These are phyloP conservation scores for Canavalia gladiata DNA, from an alignment of 306 rosid genomes.

Conservation along the genomic window DNA sequence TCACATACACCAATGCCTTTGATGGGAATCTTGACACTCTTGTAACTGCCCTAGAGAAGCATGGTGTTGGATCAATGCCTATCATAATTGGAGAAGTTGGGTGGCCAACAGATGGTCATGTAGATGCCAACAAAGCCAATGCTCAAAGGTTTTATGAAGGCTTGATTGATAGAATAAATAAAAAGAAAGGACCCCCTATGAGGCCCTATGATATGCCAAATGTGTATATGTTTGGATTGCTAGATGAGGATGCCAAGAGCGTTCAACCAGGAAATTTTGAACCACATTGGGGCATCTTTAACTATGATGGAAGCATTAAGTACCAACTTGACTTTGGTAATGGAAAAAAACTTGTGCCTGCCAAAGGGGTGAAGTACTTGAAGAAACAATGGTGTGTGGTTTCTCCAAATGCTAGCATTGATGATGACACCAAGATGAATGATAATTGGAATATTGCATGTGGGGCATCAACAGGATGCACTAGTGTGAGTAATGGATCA, in stretches of 20 bases:
- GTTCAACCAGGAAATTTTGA: constrained; percentile 69
- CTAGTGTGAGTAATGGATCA: constrained; percentile 43
- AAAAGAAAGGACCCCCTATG: constrained; percentile 65
- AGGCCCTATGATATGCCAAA: constrained; percentile 54
- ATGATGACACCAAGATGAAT: constrained; percentile 55
- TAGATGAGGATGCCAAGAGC: constrained; percentile 76
- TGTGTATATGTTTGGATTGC: constrained; percentile 60
- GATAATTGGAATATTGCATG: constrained; percentile 56
- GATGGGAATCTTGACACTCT: constrained; percentile 80
- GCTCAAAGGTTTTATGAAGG: constrained; percentile 74
- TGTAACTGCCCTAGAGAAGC: constrained; percentile 61
- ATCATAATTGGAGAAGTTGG: too few relatives aligned
- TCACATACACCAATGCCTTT: constrained; percentile 65
- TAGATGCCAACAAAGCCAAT: constrained; percentile 50
- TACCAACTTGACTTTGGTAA: constrained; percentile 53
- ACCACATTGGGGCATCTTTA: constrained; percentile 78
- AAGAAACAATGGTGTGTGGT: constrained; percentile 66
- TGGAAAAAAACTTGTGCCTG: constrained; percentile 49
- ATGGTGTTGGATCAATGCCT: constrained; percentile 56
- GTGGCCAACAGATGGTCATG: constrained; percentile 50
- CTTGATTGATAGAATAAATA: constrained; percentile 47
- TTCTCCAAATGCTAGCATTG: constrained; percentile 55
- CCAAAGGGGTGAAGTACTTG: constrained; percentile 66
- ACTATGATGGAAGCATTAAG: constrained; percentile 66
- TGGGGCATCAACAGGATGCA: constrained; percentile 68